phyloP scores from a whole-genome alignment of 805 yeast genomes.

The Myxozyma mucilagina region DNA sequence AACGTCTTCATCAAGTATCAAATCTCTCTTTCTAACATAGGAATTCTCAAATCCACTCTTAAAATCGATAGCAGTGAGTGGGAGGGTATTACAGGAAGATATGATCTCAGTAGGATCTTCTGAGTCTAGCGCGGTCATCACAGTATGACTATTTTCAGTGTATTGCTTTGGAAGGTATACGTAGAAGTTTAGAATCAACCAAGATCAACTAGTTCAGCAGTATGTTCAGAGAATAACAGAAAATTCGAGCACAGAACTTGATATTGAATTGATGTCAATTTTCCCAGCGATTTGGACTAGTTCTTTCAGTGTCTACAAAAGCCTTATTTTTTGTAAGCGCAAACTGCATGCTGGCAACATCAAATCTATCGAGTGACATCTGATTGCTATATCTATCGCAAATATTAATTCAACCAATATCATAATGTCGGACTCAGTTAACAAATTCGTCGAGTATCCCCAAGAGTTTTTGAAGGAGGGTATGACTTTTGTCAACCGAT shows the following conservation, averaged over 20 bases:
- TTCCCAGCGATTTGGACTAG: too few species aligned
- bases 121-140: background rate
- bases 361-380: background rate
- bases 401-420: background rate
- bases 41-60: too few species aligned
- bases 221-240: background rate
- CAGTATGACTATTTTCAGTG: background rate
- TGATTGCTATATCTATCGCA: background rate
- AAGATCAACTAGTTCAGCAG: background rate
- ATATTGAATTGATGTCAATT: too few species aligned
- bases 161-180: too few species aligned
- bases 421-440: conserved; percentile 45
- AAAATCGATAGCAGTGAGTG: background rate
- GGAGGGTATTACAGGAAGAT: background rate
- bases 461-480: conserved; percentile 91
- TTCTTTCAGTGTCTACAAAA: too few species aligned
- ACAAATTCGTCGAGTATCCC: conserved; percentile 77
- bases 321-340: too few species aligned
- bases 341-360: background rate
- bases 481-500: conserved; percentile 78
- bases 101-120: background rate
- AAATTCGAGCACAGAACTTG: background rate
- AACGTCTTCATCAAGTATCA: conserved; percentile 1
- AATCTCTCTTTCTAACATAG: background rate
- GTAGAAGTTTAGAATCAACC: background rate